Conservation (phyloP, 352 stramenopile genomes). For the Bremia lactucae region DNA sequence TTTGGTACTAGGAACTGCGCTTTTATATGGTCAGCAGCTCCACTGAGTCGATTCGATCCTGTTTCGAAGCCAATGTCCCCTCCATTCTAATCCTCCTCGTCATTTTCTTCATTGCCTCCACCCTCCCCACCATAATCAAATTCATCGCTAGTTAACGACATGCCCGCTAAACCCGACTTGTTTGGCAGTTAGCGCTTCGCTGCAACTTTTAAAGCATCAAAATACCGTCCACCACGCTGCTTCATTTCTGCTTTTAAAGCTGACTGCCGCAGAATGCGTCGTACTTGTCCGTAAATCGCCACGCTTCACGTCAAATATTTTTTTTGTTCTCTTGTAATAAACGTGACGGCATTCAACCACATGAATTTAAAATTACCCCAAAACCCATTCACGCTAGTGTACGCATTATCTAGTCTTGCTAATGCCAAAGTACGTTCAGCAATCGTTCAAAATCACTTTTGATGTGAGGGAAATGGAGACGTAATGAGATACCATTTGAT, state of each 20-base stretch:
- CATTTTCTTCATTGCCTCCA: constrained; percentile 22
- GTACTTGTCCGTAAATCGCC: constrained; percentile 82
- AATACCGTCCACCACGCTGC: constrained; percentile 55
- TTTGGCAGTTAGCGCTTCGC: constrained; percentile 74
- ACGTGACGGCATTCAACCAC: constrained; percentile 92
- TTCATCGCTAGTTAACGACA: constrained; percentile 23
- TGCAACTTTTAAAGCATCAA: constrained; percentile 56
- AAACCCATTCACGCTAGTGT: constrained; percentile 65
- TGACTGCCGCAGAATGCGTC: constrained; percentile 59
- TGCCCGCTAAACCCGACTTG: constrained; percentile 51
- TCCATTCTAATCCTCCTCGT: constrained; percentile 20
- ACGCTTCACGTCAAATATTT: constrained; percentile 89
- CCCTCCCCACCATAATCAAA: constrained; percentile 19
- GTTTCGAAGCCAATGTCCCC: constrained; percentile 17
- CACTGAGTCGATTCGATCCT: constrained; percentile 9
- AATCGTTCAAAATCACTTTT: no score
- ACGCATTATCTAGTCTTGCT: constrained; percentile 48
- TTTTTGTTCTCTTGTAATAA: constrained; percentile 88
- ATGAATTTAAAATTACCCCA: constrained; percentile 92
- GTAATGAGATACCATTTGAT: no score
- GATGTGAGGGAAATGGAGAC: no score
- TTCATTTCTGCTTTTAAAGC: constrained; percentile 71
- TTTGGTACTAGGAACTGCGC: constrained; percentile 2
- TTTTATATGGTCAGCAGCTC: constrained; percentile 13
- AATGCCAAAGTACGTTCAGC: no score